Conservation (phyloP, 177 flowering plant genomes). For the Vitis hybrid region DNA sequence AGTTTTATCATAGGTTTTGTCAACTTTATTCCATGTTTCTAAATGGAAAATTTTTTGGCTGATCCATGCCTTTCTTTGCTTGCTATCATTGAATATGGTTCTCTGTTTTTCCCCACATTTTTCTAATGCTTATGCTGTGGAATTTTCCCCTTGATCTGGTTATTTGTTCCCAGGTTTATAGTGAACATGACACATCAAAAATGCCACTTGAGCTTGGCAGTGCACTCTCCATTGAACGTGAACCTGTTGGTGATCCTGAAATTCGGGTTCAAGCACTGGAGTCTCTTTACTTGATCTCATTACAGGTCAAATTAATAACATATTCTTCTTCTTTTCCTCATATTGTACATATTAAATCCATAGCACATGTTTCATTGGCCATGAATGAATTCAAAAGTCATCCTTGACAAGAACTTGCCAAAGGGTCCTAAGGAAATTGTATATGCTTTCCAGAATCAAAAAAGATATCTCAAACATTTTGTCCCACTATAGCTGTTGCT, state of each 20-base stretch:
- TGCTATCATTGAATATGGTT: background rate
- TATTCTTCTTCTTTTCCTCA: background rate
- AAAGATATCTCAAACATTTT: no score
- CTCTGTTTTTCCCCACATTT: background rate
- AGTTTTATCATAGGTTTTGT: background rate
- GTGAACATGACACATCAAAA: slow-evolving; percentile 72
- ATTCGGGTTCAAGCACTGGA: slow-evolving; percentile 79
- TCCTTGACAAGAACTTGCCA: background rate
- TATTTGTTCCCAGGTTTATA: slow-evolving; percentile 52
- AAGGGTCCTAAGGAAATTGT: no score
- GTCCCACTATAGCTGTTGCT: no score
- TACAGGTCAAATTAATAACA: slow-evolving; percentile 50
- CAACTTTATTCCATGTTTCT: background rate
- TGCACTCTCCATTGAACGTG: slow-evolving; percentile 88
- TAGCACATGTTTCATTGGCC: background rate
- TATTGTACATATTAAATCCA: background rate
- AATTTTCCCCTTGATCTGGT: background rate
- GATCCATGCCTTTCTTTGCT: no score
- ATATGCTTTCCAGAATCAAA: no score
- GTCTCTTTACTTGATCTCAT: slow-evolving; percentile 71
- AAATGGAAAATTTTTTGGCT: background rate
- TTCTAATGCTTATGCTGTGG: background rate
- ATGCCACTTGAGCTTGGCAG: slow-evolving; percentile 90
- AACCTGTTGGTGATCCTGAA: slow-evolving; percentile 78
- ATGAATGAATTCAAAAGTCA: background rate